Evolutionary conservation across 441 rosid genomes (phyloP).

Genomic region (Populus hybrid): DNA sequence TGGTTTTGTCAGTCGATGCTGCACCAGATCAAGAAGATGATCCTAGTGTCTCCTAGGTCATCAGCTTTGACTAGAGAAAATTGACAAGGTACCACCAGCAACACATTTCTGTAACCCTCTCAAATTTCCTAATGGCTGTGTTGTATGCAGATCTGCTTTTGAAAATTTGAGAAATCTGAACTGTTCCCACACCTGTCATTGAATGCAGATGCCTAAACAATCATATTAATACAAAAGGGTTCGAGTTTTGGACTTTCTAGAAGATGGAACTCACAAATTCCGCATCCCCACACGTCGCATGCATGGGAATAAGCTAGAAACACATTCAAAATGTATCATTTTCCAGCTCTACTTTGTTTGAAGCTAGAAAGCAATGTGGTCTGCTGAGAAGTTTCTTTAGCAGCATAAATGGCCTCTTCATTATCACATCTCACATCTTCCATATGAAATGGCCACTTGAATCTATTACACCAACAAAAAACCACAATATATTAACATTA

Average conservation of each 20-base stretch:
- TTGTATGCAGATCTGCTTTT: neutral
- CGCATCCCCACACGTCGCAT: neutral
- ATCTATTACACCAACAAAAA: neutral
- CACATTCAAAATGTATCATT: neutral
- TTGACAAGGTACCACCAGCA: neutral
- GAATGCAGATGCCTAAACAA: neutral
- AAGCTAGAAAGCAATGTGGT: too few species aligned
- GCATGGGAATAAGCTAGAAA: neutral
- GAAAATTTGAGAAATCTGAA: neutral
- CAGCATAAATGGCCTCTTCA: too few species aligned
- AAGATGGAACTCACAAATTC: neutral
- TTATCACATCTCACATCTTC: neutral
- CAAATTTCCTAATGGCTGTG: neutral
- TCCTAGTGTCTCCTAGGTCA: neutral
- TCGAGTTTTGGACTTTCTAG: neutral
- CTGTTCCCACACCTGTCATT: neutral
- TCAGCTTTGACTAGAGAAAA: neutral
- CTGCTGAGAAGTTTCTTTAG: too few species aligned
- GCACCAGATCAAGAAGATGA: neutral
- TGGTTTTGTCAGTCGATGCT: neutral
- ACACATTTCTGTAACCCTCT: neutral
- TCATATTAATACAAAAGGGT: neutral
- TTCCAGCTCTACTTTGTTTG: too few species aligned
- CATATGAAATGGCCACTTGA: neutral
- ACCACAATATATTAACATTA: neutral